phyloP scores from a whole-genome alignment of 1,284 basidiomycete species.

The Athelia psychrophila region DNA sequence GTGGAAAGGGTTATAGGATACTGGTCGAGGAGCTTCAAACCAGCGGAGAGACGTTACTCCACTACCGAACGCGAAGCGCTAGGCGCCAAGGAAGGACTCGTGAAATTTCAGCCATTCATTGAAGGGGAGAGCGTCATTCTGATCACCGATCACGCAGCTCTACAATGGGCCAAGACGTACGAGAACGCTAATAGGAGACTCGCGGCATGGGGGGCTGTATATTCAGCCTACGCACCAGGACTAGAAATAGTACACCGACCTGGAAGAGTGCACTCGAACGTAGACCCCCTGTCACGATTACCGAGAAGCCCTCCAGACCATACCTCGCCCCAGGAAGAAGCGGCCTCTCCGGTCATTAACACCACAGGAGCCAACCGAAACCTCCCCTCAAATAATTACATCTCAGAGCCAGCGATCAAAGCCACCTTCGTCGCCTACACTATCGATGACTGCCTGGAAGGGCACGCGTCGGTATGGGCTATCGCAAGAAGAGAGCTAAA shows the following conservation, averaged over 20 bases:
- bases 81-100: conserved; percentile 28
- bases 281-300: conserved; percentile 31
- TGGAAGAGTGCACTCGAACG: conserved; percentile 32
- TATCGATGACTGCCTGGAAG: background rate
- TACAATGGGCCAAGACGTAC: conserved; percentile 30
- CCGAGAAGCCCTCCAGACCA: conserved; percentile 12
- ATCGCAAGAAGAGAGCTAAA: background rate
- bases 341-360: background rate
- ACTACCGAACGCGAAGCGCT: conserved; percentile 34
- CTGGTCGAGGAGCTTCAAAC: conserved; percentile 28
- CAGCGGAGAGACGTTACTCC: conserved; percentile 31
- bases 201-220: conserved; percentile 26
- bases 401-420: background rate
- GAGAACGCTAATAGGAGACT: conserved; percentile 29
- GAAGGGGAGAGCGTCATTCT: conserved; percentile 26
- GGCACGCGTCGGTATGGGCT: background rate
- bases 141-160: conserved; percentile 30
- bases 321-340: conserved; percentile 5
- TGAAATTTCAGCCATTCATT: conserved; percentile 31
- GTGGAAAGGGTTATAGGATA: conserved; percentile 32
- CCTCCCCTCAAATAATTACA: background rate
- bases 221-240: conserved; percentile 24
- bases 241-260: conserved; percentile 32
- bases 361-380: conserved; percentile 2
- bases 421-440: background rate